phyloP scores from a whole-genome alignment of 495 filamentous ascomycete genomes.

The Aspergillus nidulans region DNA sequence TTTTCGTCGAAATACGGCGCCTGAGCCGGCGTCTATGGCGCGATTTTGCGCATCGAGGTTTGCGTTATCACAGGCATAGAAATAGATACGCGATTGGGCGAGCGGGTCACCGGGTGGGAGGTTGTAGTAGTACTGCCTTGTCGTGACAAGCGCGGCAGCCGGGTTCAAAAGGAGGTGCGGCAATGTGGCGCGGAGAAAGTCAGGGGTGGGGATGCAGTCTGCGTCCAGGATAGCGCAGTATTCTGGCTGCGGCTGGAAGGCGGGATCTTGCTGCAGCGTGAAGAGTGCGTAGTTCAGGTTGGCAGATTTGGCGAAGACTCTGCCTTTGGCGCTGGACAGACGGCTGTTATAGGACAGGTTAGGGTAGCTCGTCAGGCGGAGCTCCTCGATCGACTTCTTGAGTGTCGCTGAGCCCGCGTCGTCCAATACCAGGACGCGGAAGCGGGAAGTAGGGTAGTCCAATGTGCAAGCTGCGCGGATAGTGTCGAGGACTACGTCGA shows the following conservation, averaged over 20 bases:
- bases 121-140: slow-evolving; percentile 49
- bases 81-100: slow-evolving; percentile 39
- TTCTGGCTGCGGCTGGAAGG: slow-evolving; percentile 25
- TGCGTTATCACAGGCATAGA: slow-evolving; percentile 34
- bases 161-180: slow-evolving; percentile 43
- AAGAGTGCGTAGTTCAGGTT: slow-evolving; percentile 51
- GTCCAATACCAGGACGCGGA: slow-evolving; percentile 47
- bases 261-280: slow-evolving; percentile 32
- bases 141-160: slow-evolving; percentile 26
- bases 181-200: slow-evolving; percentile 48
- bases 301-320: slow-evolving; percentile 48
- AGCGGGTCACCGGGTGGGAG: slow-evolving; percentile 46
- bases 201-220: slow-evolving; percentile 41
- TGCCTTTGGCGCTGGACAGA: slow-evolving; percentile 24
- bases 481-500: slow-evolving; percentile 50
- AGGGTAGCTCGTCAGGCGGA: slow-evolving; percentile 21
- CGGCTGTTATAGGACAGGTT: slow-evolving; percentile 47
- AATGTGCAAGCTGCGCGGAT: slow-evolving; percentile 41
- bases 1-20: slow-evolving; percentile 42
- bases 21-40: slow-evolving; percentile 43
- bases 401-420: slow-evolving; percentile 42
- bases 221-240: slow-evolving; percentile 37
- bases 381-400: slow-evolving; percentile 22
- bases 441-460: slow-evolving; percentile 45
- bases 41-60: slow-evolving; percentile 22